These are phyloP conservation scores for Solanum chmielewskii DNA, from an alignment of 257 asterid species.

Conservation along the genomic window DNA sequence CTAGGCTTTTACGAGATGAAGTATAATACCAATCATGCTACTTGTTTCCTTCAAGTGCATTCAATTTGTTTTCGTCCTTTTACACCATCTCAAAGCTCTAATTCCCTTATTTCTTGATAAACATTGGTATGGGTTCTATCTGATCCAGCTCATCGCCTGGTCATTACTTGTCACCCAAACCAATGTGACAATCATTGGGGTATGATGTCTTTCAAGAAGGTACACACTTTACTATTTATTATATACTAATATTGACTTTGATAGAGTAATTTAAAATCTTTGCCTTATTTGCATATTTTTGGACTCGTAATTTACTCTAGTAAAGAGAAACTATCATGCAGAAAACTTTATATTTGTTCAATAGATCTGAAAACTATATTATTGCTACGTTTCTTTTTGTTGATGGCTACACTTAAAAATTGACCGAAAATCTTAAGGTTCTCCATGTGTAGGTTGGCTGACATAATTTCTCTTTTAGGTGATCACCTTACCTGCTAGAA, in stretches of 20 bases:
- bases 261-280: not conserved
- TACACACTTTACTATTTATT: not conserved
- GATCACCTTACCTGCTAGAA: constrained; percentile 54
- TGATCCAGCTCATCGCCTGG: constrained; percentile 76
- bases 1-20: constrained; percentile 87
- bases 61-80: not conserved
- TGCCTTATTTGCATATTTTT: not conserved
- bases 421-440: not conserved
- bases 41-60: not conserved
- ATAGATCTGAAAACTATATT: not conserved
- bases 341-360: not conserved
- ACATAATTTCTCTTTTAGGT: constrained; percentile 20
- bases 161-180: constrained; percentile 73
- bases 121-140: constrained; percentile 67
- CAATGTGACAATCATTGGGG: constrained; percentile 83
- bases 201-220: constrained; percentile 68
- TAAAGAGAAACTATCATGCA: not conserved
- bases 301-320: not conserved
- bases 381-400: not conserved
- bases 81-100: not conserved
- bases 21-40: constrained; percentile 8
- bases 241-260: not conserved
- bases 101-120: not conserved
- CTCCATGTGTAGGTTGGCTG: too few species aligned
- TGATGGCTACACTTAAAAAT: not conserved